A percentile compares a stretch with the other conserved stretches of the same genome.
phyloP scores from a whole-genome alignment of 257 asterid genomes.

The Nicotiana benthamiana region DNA sequence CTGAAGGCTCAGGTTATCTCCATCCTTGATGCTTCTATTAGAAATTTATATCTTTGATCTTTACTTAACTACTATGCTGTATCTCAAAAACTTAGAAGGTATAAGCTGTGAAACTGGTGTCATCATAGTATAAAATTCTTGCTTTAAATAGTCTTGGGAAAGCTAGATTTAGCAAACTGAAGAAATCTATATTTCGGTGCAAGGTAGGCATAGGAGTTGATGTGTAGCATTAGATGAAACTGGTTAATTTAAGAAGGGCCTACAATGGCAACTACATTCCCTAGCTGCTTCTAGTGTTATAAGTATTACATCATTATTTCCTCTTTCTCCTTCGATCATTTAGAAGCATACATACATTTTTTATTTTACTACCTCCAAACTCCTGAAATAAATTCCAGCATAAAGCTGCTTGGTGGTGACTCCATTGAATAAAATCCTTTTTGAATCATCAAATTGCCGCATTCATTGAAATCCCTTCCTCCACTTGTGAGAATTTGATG shows the following conservation, averaged over 20 bases:
- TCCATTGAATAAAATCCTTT: too few relatives aligned
- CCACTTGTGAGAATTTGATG: too few relatives aligned
- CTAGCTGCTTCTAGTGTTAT: not conserved
- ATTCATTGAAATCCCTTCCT: too few relatives aligned
- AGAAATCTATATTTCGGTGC: not conserved
- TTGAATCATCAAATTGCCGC: too few relatives aligned
- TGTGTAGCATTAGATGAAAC: not conserved
- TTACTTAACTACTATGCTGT: not conserved
- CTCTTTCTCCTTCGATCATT: not conserved
- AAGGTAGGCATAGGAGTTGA: not conserved
- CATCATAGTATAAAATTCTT: not conserved
- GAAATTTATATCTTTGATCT: too few relatives aligned
- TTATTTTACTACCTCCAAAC: not conserved
- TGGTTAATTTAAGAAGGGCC: not conserved
- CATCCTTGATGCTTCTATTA: constrained; percentile 7
- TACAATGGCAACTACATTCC: not conserved
- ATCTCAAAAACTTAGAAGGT: not conserved
- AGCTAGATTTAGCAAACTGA: not conserved
- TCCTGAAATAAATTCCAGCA: not conserved
- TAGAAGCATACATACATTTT: not conserved
- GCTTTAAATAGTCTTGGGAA: not conserved
- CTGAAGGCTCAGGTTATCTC: constrained; percentile 74
- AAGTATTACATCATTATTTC: not conserved
- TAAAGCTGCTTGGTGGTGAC: not conserved
- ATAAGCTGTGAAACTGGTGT: not conserved